phyloP scores from a whole-genome alignment of 352 stramenopile species.

The Phytopythium montanum region DNA sequence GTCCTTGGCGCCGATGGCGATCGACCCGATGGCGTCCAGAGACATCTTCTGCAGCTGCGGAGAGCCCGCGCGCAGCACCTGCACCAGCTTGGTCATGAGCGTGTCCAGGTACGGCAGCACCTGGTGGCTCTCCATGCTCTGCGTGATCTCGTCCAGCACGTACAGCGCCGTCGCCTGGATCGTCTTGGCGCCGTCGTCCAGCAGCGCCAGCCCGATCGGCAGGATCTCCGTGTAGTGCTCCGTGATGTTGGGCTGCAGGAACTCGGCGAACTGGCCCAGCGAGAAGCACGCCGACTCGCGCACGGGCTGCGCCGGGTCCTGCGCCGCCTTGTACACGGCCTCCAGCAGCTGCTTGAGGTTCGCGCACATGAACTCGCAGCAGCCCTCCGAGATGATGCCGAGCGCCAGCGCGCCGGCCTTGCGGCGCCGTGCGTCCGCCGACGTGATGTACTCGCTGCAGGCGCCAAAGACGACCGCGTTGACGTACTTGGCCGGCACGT shows the following conservation, averaged over 20 bases:
- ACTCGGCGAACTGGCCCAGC: constrained; percentile 97
- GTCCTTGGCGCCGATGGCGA: constrained; percentile 95
- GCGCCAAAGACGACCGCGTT: constrained; percentile 72
- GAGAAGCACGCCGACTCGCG: constrained; percentile 97
- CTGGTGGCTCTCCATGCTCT: constrained; percentile 95
- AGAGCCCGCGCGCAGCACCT: constrained; percentile 89
- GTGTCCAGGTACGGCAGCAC: constrained; percentile 94
- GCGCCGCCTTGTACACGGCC: constrained; percentile 87
- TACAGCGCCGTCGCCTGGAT: constrained; percentile 97
- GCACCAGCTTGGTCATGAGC: constrained; percentile 95
- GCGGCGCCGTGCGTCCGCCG: constrained; percentile 84
- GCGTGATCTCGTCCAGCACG: constrained; percentile 98
- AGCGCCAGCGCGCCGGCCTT: constrained; percentile 97
- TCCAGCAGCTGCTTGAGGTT: constrained; percentile 93
- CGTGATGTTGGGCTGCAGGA: constrained; percentile 97
- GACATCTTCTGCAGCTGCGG: constrained; percentile 97
- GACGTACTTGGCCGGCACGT: constrained; percentile 79
- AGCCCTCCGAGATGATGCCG: constrained; percentile 97
- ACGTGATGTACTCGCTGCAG: constrained; percentile 90
- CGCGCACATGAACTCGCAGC: constrained; percentile 92
- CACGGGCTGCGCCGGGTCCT: constrained; percentile 92
- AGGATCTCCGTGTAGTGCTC: constrained; percentile 95
- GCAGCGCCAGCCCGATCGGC: constrained; percentile 92
- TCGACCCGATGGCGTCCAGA: constrained; percentile 94
- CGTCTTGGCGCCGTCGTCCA: constrained; percentile 92